Evolutionary conservation across 1,139 yeast genomes (phyloP).

Genomic region (Magnusiomyces sp.): DNA sequence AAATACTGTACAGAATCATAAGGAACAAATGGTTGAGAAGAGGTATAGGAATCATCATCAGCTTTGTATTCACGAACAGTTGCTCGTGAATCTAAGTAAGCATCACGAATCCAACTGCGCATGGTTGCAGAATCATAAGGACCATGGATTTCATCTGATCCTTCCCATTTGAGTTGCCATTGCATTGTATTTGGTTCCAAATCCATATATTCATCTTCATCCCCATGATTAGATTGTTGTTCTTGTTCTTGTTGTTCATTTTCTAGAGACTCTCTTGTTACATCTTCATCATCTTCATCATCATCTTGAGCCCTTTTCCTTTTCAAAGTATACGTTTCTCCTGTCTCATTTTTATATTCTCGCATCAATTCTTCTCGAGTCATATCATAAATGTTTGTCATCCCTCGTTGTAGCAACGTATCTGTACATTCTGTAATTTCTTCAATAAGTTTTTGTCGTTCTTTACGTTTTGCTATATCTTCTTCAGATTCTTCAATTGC

Average conservation of each 20-base stretch:
- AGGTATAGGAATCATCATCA: too few species aligned
- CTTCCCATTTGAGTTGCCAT: slow-evolving; percentile 62
- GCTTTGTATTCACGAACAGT: slow-evolving; percentile 31
- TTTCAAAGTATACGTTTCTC: slow-evolving; percentile 29
- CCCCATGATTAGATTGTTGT: slow-evolving; percentile 10
- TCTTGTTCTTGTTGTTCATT: background rate
- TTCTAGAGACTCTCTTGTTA: background rate
- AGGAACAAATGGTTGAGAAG: too few species aligned
- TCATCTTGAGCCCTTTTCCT: slow-evolving; percentile 16
- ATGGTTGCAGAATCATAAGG: slow-evolving; percentile 52
- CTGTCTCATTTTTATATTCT: slow-evolving; percentile 43
- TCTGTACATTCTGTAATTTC: slow-evolving; percentile 47
- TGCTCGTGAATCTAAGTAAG: slow-evolving; percentile 45
- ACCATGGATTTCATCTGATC: slow-evolving; percentile 45
- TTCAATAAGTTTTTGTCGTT: slow-evolving; percentile 30
- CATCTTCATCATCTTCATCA: slow-evolving; percentile 15
- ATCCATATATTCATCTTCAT: slow-evolving; percentile 8
- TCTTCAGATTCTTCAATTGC: slow-evolving; percentile 2
- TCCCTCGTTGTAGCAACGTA: slow-evolving; percentile 34
- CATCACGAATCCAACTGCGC: slow-evolving; percentile 47
- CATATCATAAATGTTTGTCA: slow-evolving; percentile 44
- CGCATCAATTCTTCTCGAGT: slow-evolving; percentile 54
- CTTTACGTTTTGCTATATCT: background rate
- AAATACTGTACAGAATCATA: background rate
- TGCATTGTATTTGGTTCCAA: slow-evolving; percentile 16